Conservation (phyloP, 2,329 filamentous ascomycete species). For the Sordariomycetes sp. region DNA sequence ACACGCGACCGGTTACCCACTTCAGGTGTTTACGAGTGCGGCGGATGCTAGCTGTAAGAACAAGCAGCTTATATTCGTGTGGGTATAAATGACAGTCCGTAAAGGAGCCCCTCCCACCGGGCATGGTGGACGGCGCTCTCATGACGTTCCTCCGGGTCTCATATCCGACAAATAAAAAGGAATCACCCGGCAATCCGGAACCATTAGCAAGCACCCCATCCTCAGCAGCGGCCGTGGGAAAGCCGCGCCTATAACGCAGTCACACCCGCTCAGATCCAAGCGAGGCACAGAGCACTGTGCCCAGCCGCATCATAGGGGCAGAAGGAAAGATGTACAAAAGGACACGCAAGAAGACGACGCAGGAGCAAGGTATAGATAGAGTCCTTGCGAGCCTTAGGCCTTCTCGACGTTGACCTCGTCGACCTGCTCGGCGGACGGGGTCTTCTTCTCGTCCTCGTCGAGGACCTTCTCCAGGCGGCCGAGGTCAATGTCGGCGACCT, state of each 20-base stretch:
- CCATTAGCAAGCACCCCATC: not conserved
- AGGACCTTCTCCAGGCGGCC: slow-evolving; percentile 42
- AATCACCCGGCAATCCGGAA: not conserved
- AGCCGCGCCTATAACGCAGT: not conserved
- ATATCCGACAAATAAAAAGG: not conserved
- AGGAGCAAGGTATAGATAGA: not conserved
- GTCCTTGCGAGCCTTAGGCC: not conserved
- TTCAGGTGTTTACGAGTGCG: not conserved
- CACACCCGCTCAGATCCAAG: not conserved
- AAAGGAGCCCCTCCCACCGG: not conserved
- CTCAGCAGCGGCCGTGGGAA: not conserved
- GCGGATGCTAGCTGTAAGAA: not conserved
- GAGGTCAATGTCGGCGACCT: slow-evolving; percentile 37
- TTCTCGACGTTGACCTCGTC: not conserved
- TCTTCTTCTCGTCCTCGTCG: slow-evolving; percentile 16
- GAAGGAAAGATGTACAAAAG: not conserved
- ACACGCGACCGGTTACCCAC: not conserved
- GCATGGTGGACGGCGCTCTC: not conserved
- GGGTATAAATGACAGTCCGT: not conserved
- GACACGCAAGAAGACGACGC: not conserved
- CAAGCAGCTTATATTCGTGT: not conserved
- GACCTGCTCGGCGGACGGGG: not conserved
- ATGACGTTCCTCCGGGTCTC: not conserved
- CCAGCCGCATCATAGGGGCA: not conserved
- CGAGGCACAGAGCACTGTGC: not conserved